Conservation (phyloP, 345 rosid species). For the Populus davidiana region DNA sequence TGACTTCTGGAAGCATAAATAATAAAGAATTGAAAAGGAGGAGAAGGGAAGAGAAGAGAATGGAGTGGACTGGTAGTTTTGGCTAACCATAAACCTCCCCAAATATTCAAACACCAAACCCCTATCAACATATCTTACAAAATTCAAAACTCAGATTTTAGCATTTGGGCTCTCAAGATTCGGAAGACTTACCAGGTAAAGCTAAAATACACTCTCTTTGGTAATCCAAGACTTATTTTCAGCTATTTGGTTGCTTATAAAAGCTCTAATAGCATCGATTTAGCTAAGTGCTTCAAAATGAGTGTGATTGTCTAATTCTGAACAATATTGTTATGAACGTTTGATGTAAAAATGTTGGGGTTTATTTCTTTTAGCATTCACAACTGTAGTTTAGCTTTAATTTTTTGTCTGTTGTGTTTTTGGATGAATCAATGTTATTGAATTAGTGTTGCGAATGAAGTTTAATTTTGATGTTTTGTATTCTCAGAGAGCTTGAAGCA, state of each 20-base stretch:
- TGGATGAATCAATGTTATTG: neutral
- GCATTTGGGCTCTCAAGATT: neutral
- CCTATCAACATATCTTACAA: neutral
- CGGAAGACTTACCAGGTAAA: neutral
- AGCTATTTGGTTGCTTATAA: neutral
- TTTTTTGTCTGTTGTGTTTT: neutral
- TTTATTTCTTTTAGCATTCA: neutral
- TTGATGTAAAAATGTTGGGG: neutral
- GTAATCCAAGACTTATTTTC: neutral
- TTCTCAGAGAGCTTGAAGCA: conserved; percentile 17
- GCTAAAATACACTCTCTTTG: neutral
- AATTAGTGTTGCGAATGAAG: neutral
- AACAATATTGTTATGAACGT: neutral
- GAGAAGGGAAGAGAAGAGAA: neutral
- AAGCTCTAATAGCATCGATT: neutral
- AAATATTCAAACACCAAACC: neutral
- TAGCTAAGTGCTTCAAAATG: neutral
- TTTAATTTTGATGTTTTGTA: neutral
- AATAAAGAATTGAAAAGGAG: neutral
- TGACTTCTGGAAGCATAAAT: neutral
- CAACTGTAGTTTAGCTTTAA: neutral
- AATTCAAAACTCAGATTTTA: neutral
- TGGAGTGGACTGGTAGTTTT: conserved; percentile 15
- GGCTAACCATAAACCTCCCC: neutral
- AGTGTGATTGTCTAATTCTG: neutral